Evolutionary conservation across 352 stramenopile genomes (phyloP), one percentile per base, ranked within the genome.

Genomic region (Phytophthora megakarya): DNA sequence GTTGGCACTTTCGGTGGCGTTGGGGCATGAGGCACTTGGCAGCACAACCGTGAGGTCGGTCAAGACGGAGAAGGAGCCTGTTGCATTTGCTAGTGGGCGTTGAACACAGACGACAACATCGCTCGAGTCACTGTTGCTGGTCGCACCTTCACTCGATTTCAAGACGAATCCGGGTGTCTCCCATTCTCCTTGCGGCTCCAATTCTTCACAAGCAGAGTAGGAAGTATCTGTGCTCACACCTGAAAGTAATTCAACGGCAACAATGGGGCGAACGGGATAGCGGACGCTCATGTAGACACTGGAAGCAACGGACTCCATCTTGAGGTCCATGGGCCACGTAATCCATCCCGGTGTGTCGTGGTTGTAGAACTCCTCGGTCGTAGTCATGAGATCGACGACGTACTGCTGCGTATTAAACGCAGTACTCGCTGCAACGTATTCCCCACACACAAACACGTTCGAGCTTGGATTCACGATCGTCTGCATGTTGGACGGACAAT

Each of bases 381-480:
- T 75, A 21, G 76, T 79, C 51, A 73, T 70, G 46, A 85, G 40
- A 51, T 85, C 76, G 3, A 75, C 75, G 32, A 86, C 62, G 33
- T 78, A 86, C 49, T 80, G 70, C 13, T 72, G 51, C 0, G 54
- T 64, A 8, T 57, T n/a, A 13, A 76, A 61, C 4, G 65, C 57
- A 3, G 50, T 25, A 3, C 32, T 67, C 1, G 67, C 58, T 12
- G 63, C 44, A 10, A 61, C 47, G 37, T 55, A 78, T 12, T 67
- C 51, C 9, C 32, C 59, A 35, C 75, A 84, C 4, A 84, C 64
- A n/a, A 75, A 67, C 1, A 73, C 59, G 23, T 57, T 57, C 1
- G 42, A 30, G 19, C 40, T 67, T 2, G 70, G 59, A 18, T 70
- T 75, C 28, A 51, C 43, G n/a, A 75, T 11, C 30, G 26, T 43